These are phyloP conservation scores for Paramecium caudatum DNA, from an alignment of 73 alveolate species.

Conservation along the genomic window DNA sequence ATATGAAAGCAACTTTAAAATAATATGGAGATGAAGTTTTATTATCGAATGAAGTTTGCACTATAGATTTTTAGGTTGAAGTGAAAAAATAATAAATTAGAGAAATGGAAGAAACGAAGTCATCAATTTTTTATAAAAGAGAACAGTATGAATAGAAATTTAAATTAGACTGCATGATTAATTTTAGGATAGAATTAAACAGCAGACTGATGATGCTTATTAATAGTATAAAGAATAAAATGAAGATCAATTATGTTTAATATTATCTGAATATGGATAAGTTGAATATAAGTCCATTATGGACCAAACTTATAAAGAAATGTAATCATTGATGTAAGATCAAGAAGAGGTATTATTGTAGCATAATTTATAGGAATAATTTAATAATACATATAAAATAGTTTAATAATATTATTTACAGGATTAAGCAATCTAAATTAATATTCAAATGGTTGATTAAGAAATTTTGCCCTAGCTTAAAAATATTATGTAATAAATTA, in stretches of 20 bases:
- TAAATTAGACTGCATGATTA: conserved; percentile 1
- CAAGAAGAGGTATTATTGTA: not conserved
- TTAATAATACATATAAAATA: conserved; percentile 41
- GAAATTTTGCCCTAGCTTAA: conserved; percentile 51
- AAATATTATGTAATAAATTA: not conserved
- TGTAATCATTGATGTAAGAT: not conserved
- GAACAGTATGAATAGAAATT: not conserved
- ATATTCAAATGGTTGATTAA: conserved; percentile 33
- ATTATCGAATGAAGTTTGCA: conserved; percentile 44
- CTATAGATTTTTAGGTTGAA: conserved; percentile 47
- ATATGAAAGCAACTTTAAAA: not conserved
- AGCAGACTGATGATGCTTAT: conserved; percentile 9
- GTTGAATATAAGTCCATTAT: not conserved
- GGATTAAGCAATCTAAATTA: conserved; percentile 7
- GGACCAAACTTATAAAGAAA: not conserved
- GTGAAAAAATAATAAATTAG: conserved; percentile 50
- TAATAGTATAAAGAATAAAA: conserved; percentile 41
- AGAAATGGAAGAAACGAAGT: conserved; percentile 5
- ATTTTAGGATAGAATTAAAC: conserved; percentile 23
- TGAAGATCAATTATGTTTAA: not conserved
- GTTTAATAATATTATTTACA: not conserved
- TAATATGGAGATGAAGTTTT: conserved; percentile 35
- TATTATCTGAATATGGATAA: not conserved
- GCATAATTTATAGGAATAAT: conserved; percentile 27
- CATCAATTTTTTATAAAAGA: not conserved